phyloP scores from a whole-genome alignment of 345 rosid genomes.

The Rhodamnia rubescens region DNA sequence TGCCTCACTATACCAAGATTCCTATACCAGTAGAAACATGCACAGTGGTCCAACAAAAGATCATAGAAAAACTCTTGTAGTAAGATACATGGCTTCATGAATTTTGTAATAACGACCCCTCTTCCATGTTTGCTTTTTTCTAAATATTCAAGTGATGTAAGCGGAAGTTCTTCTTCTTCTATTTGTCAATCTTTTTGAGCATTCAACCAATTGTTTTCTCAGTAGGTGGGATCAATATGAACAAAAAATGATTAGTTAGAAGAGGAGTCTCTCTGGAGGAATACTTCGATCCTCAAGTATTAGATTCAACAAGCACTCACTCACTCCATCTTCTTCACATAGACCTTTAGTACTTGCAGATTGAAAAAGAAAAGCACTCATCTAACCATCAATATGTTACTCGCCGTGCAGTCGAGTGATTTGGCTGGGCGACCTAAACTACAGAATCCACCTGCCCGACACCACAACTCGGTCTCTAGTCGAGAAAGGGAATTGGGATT shows the following conservation, averaged over 20 bases:
- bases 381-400: background rate
- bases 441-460: conserved; percentile 8
- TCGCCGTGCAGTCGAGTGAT: conserved; percentile 6
- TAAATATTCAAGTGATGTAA: background rate
- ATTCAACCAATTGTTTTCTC: background rate
- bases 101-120: background rate
- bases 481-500: conserved; percentile 2
- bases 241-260: background rate
- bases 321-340: background rate
- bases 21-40: background rate
- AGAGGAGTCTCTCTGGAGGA: background rate
- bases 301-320: background rate
- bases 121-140: background rate
- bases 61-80: background rate
- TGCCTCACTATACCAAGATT: background rate
- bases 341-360: background rate
- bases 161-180: background rate
- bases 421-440: conserved; percentile 14
- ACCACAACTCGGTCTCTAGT: conserved; percentile 4
- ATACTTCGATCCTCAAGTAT: background rate
- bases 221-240: background rate
- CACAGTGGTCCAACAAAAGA: background rate
- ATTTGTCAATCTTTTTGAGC: background rate
- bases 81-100: background rate
- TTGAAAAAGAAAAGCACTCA: background rate